Conservation (phyloP, 495 filamentous ascomycete genomes). For the Aspergillus ellipticus region DNA sequence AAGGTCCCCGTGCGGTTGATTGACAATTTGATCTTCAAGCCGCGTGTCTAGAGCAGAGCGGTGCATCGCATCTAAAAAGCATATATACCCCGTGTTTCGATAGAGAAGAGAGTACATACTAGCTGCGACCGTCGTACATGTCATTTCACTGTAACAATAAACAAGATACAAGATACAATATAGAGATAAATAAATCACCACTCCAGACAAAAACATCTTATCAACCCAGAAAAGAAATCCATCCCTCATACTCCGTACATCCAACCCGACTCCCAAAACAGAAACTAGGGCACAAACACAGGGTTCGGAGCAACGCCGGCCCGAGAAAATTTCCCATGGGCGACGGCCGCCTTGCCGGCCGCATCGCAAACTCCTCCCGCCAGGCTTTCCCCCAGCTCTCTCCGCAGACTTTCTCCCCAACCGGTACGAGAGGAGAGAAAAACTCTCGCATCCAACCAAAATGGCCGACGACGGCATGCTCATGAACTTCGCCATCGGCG, state of each 20-base stretch:
- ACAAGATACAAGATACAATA: background rate
- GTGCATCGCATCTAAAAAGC: background rate
- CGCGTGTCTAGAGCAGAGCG: constrained; percentile 16
- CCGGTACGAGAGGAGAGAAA: constrained; percentile 24
- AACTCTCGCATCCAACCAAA: constrained; percentile 28
- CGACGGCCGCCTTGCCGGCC: background rate
- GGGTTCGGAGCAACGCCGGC: constrained; percentile 26
- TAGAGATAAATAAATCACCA: constrained; percentile 9
- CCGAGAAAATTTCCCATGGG: constrained; percentile 35
- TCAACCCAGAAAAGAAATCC: background rate
- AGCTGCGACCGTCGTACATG: too few relatives aligned
- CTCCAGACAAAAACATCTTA: background rate
- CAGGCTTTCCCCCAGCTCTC: background rate
- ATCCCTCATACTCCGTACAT: background rate
- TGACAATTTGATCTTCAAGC: constrained; percentile 81
- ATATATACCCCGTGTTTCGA: background rate
- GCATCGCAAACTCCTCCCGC: constrained; percentile 18
- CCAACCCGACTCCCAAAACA: constrained; percentile 18
- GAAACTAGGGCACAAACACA: constrained; percentile 36
- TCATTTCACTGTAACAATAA: too few relatives aligned
- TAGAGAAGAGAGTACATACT: too few relatives aligned
- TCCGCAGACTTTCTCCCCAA: background rate
- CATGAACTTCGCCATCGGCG: constrained; percentile 79
- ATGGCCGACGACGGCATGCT: constrained; percentile 95
- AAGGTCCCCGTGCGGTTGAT: constrained; percentile 79